A percentile compares a stretch with the other conserved stretches of the same genome.
Conservation (phyloP, 1,284 basidiomycete genomes). For the Dichomitus squalens region DNA sequence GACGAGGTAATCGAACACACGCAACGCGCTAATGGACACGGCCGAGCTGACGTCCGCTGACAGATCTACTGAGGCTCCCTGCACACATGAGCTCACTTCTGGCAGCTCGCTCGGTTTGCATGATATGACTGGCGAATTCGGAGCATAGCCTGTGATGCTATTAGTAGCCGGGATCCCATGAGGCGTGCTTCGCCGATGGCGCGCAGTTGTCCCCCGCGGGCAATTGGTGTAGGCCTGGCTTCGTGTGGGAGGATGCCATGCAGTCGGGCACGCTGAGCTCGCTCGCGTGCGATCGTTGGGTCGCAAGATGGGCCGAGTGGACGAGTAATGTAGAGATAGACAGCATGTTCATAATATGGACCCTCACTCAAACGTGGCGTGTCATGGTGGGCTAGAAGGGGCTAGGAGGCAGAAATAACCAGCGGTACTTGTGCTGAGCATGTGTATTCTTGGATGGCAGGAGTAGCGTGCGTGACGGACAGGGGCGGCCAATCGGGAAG, state of each 20-base stretch:
- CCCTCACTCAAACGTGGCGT: neutral
- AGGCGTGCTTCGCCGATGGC: constrained; percentile 7
- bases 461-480: neutral
- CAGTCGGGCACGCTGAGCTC: neutral
- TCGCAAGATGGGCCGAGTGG: neutral
- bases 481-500: neutral
- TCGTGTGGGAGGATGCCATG: constrained; percentile 17
- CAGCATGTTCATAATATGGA: neutral
- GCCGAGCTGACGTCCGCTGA: constrained; percentile 1
- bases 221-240: neutral
- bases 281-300: neutral
- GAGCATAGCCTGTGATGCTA: constrained; percentile 2
- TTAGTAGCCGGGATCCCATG: constrained; percentile 14
- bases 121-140: neutral
- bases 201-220: constrained; percentile 5
- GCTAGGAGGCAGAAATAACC: neutral
- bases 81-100: neutral
- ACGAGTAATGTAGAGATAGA: neutral
- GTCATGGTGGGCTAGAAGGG: neutral
- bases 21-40: too few species aligned
- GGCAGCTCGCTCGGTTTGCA: neutral
- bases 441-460: neutral
- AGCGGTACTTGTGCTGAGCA: neutral
- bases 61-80: constrained; percentile 15
- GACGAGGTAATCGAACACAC: constrained; percentile 71